A percentile compares a stretch with the other conserved stretches of the same genome.
Conservation (phyloP, 2,329 filamentous ascomycete genomes). For the Ambrosiella xylebori region DNA sequence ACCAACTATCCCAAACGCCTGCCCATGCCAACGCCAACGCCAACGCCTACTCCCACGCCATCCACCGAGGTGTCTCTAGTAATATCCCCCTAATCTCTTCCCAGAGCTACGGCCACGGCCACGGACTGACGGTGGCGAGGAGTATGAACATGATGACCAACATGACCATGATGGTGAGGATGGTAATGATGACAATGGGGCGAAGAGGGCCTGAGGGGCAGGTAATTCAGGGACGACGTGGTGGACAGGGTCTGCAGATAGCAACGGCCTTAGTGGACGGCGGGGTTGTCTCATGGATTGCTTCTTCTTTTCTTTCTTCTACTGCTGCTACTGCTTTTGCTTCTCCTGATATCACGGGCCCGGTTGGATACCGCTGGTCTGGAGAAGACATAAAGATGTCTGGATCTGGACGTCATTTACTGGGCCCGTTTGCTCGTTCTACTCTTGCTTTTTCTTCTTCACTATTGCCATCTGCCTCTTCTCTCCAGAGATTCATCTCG, state of each 20-base stretch:
- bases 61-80: not conserved
- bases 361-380: conserved; percentile 3
- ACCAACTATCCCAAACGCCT: not conserved
- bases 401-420: conserved; percentile 6
- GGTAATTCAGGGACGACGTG: conserved; percentile 7
- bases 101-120: conserved; percentile 6
- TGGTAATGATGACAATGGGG: not conserved
- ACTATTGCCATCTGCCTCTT: conserved; percentile 3
- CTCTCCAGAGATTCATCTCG: not conserved
- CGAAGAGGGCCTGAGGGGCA: not conserved
- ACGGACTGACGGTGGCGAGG: not conserved
- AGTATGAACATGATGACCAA: too few relatives aligned
- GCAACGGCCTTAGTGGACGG: not conserved
- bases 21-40: too few relatives aligned
- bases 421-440: not conserved
- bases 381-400: conserved; percentile 13
- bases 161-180: not conserved
- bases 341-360: conserved; percentile 5
- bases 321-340: too few relatives aligned
- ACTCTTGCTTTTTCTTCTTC: conserved; percentile 6
- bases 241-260: conserved; percentile 6
- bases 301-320: not conserved
- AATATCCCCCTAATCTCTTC: not conserved
- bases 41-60: not conserved
- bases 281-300: not conserved